Base-by-base conservation (phyloP, 1,139 yeast genomes). In the Kodamaea derodonti region DNA sequence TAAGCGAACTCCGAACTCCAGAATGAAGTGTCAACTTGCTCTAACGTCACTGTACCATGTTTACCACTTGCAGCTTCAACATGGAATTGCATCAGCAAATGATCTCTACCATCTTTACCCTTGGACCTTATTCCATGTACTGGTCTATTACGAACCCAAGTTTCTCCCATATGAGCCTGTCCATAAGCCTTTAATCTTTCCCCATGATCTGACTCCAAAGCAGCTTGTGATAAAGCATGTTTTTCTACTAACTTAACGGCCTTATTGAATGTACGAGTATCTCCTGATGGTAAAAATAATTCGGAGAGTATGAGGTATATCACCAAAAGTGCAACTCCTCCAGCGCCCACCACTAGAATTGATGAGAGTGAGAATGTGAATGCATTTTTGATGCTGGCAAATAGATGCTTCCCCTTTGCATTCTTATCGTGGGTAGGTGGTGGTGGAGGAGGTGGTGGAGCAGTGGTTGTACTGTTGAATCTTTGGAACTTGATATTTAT, bases 131-230 rank as follows among this genome's bases (percentile, higher is more conserved):
- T 66, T 35, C 71, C 62, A 36, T 77, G 76, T 31, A 85, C 78
- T 1, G 96, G 95, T 60, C 96, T 78, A 53, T 84, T 85, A 61
- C 95, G 75, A 5, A 87, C 83, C 95, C 96, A 87, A 48, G 76
- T 76, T 52, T 82, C 88, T 32, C 78, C 79, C 4, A 73, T 69
- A 20, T 38, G 41, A 20, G 13, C 24, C 45, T 84, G 94, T 26
- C 96, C 96, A 51, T 84, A 84, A 0, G 96, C 96, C 54, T 83
- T 83, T 38, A 88, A 66, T 51, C 87, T 74, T 37, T 71, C 74
- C 11, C 78, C 79, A 14, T 65, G 59, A 10, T 69, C 56, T 39
- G 81, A 69, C 7, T 75, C 73, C 34, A 90, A 65, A 24, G 79
- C 54, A 43, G 67, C 61, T 47, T 80, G 81, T 6, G 84, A 83